These are phyloP conservation scores for Plasmodium gallinaceum DNA, from an alignment of 169 alveolate genomes.

Conservation along the genomic window DNA sequence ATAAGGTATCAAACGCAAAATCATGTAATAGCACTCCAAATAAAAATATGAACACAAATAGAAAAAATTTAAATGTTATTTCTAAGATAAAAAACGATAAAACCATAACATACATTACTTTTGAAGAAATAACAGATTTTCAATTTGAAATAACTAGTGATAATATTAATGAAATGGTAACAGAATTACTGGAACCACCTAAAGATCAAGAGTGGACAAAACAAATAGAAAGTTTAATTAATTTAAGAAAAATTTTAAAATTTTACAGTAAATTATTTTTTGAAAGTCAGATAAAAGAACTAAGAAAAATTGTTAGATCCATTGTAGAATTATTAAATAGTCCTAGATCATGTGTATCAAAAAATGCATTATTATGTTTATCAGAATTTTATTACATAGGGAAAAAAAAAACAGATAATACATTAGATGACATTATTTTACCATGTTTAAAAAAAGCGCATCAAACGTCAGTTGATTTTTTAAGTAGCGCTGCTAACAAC, in stretches of 20 bases:
- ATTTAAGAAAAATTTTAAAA: slow-evolving; percentile 57
- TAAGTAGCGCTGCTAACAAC: slow-evolving; percentile 75
- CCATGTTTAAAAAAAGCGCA: slow-evolving; percentile 75
- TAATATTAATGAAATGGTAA: slow-evolving; percentile 39
- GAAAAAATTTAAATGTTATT: slow-evolving; percentile 24
- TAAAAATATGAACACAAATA: slow-evolving; percentile 5
- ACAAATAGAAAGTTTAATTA: slow-evolving; percentile 72
- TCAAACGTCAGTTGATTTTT: slow-evolving; percentile 68
- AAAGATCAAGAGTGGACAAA: slow-evolving; percentile 76
- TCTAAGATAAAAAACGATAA: slow-evolving; percentile 66
- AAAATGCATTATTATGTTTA: slow-evolving; percentile 71
- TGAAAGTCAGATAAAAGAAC: slow-evolving; percentile 40
- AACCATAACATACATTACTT: slow-evolving; percentile 44
- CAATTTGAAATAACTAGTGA: slow-evolving; percentile 43
- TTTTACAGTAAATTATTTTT: slow-evolving; percentile 63
- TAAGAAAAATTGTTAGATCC: slow-evolving; percentile 54
- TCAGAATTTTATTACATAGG: slow-evolving; percentile 72
- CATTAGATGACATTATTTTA: slow-evolving; percentile 54
- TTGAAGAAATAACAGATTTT: slow-evolving; percentile 58
- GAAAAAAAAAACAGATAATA: slow-evolving; percentile 65
- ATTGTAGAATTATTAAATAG: slow-evolving; percentile 66
- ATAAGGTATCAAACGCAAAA: not conserved
- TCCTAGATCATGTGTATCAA: slow-evolving; percentile 72
- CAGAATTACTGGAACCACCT: slow-evolving; percentile 17
- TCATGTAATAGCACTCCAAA: slow-evolving; percentile 7